A percentile compares a stretch with the other conserved stretches of the same genome.
phyloP scores from a whole-genome alignment of 1,284 basidiomycete species.

The Cryptococcus maquisensis region DNA sequence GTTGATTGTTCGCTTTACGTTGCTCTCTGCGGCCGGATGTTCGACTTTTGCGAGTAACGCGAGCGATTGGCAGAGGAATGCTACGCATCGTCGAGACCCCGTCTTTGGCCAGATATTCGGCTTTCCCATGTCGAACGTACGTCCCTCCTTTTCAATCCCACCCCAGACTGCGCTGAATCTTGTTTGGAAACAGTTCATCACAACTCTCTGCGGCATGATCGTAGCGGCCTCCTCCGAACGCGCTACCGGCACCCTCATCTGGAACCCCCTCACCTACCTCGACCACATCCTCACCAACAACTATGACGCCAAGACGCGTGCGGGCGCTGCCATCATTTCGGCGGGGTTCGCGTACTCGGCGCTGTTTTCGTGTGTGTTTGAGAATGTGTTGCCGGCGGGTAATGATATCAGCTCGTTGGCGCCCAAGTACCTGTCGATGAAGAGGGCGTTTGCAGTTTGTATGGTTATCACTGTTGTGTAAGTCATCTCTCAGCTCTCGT shows the following conservation, averaged over 20 bases:
- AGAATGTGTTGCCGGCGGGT: slow-evolving; percentile 30
- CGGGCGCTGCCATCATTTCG: slow-evolving; percentile 67
- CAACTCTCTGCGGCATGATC: slow-evolving; percentile 75
- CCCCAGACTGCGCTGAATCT: slow-evolving; percentile 22
- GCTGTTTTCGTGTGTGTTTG: slow-evolving; percentile 33
- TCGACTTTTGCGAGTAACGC: slow-evolving; percentile 58
- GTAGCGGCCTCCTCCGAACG: slow-evolving; percentile 68
- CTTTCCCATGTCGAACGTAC: slow-evolving; percentile 41
- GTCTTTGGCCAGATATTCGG: slow-evolving; percentile 31
- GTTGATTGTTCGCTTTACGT: slow-evolving; percentile 63
- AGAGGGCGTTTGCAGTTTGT: slow-evolving; percentile 70
- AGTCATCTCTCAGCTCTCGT: background rate
- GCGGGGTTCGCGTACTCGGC: slow-evolving; percentile 40
- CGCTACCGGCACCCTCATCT: slow-evolving; percentile 69
- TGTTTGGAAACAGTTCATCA: slow-evolving; percentile 62
- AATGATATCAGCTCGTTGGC: slow-evolving; percentile 40
- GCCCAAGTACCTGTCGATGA: slow-evolving; percentile 76
- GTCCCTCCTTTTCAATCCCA: slow-evolving; percentile 36
- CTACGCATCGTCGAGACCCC: slow-evolving; percentile 58
- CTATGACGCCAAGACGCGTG: slow-evolving; percentile 62
- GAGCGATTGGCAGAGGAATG: slow-evolving; percentile 64
- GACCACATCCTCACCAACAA: slow-evolving; percentile 62
- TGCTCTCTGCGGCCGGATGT: slow-evolving; percentile 68
- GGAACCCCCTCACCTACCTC: slow-evolving; percentile 70
- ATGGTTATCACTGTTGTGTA: slow-evolving; percentile 25